Base-by-base conservation (phyloP, 2,329 filamentous ascomycete species). In the Phialophora verrucosa region DNA sequence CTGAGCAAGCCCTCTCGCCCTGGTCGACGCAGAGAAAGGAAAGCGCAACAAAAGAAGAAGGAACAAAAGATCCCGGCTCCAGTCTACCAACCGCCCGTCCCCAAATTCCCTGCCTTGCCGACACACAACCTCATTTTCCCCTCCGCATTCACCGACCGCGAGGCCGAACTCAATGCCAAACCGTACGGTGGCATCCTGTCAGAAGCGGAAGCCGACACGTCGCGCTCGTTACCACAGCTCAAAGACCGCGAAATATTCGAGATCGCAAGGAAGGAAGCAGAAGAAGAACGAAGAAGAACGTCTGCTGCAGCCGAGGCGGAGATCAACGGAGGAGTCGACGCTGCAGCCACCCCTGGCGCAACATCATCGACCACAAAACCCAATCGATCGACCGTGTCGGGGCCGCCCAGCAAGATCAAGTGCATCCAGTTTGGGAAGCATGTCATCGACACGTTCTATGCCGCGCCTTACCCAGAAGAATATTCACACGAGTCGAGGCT, bases 401-500 rank as follows among this genome's bases (percentile, higher is more conserved):
- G 91, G 0, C 92, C 92, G 31, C 91, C 92, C 4, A 98, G 93
- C 77, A 95, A 97, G 79, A 98, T 99, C 77, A 96, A 98, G 78
- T 97, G 93, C 79, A 97, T 99, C 80, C 95, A 97, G 74, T 98
- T 99, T 80, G 95, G 95, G 54, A 92, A 93, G 59, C 96, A 91
- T 84, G 95, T 99, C 78, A 99, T 99, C 73, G 95, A 99, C 76
- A 99, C 95, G 2, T 98, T 95, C 93, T 97, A 99, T 79, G 94
- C 95, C 32, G 95, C 95, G 47, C 96, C 95, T 12, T 99, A 99
- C 76, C 95, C 95, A 0, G 95, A 97, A 76, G 95, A 99, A 79
- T 99, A 99, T 82, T 98, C 93, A 77, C 89, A 94, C 70, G 98
- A 99, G 76, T 90, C 92, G 32, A 91, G 97, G 44, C 85, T 99